Percentiles rank a stretch among this genome's conserved stretches.
phyloP scores from a whole-genome alignment of 352 stramenopile genomes.

The Halophytophthora polymorphica region DNA sequence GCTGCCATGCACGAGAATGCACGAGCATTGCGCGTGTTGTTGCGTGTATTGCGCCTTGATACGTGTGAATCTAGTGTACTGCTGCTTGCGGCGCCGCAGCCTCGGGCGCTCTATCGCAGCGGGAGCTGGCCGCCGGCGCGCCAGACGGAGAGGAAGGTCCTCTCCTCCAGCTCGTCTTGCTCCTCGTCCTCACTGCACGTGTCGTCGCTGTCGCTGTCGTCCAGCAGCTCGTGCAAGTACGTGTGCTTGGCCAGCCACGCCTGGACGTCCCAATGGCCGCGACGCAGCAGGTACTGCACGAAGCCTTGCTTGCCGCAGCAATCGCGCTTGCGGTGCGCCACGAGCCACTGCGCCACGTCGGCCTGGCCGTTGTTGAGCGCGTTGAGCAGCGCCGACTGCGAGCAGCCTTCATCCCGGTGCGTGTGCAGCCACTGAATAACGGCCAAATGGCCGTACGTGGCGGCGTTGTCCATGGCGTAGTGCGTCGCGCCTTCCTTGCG shows the following conservation, averaged over 20 bases:
- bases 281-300: conserved; percentile 33
- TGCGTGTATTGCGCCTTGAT: no score
- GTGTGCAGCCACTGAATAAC: conserved; percentile 53
- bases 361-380: conserved; percentile 50
- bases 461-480: conserved; percentile 58
- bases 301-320: conserved; percentile 35
- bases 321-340: conserved; percentile 32
- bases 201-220: conserved; percentile 12
- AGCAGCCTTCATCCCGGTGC: conserved; percentile 61
- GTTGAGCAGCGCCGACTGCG: conserved; percentile 63
- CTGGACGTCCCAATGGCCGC: conserved; percentile 27
- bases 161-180: conserved; percentile 13
- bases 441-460: conserved; percentile 37
- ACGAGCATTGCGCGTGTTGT: no score
- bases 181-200: conserved; percentile 22
- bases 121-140: neutral
- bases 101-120: no score
- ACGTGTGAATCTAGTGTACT: no score
- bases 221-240: conserved; percentile 26
- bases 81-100: no score
- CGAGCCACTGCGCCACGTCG: conserved; percentile 57
- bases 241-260: conserved; percentile 32
- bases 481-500: conserved; percentile 49
- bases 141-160: conserved; percentile 18
- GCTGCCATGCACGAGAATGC: no score